These are phyloP conservation scores for Aspergillus persii DNA, from an alignment of 2,329 filamentous ascomycete species.

Conservation along the genomic window DNA sequence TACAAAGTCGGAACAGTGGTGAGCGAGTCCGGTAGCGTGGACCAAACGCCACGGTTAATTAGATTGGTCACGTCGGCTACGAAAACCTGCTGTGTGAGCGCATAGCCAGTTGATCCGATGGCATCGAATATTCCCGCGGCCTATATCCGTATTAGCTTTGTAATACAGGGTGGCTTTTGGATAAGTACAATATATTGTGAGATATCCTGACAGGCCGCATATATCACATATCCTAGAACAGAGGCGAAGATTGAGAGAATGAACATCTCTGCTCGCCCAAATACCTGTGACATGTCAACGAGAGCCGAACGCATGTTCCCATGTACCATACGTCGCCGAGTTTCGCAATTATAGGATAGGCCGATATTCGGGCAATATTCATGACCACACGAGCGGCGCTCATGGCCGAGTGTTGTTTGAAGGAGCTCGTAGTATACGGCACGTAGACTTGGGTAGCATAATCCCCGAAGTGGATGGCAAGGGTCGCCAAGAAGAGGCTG, in stretches of 20 bases:
- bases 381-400: slow-evolving; percentile 22
- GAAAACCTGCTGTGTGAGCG: slow-evolving; percentile 63
- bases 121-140: slow-evolving; percentile 55
- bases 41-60: slow-evolving; percentile 59
- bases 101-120: slow-evolving; percentile 58
- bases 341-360: slow-evolving; percentile 28
- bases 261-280: slow-evolving; percentile 61
- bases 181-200: slow-evolving; percentile 32
- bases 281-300: slow-evolving; percentile 40
- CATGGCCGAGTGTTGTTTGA: slow-evolving; percentile 26
- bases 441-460: slow-evolving; percentile 22
- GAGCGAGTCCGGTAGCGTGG: slow-evolving; percentile 58
- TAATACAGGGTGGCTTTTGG: slow-evolving; percentile 30
- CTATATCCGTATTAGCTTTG: slow-evolving; percentile 24
- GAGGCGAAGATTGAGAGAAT: slow-evolving; percentile 54
- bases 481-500: slow-evolving; percentile 20
- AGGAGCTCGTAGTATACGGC: slow-evolving; percentile 23
- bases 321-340: slow-evolving; percentile 18
- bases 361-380: slow-evolving; percentile 24
- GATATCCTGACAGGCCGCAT: slow-evolving; percentile 56
- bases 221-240: slow-evolving; percentile 57
- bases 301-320: background rate
- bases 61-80: slow-evolving; percentile 63
- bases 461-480: slow-evolving; percentile 21
- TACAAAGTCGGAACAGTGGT: slow-evolving; percentile 50